Base-by-base conservation (phyloP, 2,329 filamentous ascomycete genomes). In the Hortaea sp. region DNA sequence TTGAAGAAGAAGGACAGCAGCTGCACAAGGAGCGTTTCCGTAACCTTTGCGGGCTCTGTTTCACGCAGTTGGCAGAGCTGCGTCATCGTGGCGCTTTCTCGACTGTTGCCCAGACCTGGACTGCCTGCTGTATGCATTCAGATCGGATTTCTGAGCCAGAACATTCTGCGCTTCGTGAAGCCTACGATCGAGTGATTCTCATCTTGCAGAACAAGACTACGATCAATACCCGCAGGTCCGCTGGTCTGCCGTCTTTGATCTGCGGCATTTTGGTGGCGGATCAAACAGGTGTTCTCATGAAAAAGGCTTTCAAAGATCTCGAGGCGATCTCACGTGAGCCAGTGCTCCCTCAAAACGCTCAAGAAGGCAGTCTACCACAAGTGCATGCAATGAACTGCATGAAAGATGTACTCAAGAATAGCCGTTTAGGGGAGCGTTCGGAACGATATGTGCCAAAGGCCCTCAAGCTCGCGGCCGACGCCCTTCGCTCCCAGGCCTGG, bases 331-430 rank as follows among this genome's bases (percentile, higher is more conserved):
- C 81, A 5, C 65, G 56, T 4, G 50, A 55, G 38, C 42, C 49
- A 0, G 55, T 63, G 7, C 52, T 57, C 31, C 35, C 51, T 2
- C 41, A 35, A 6, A 49, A 45, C 7, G 71, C 27, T 64, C 68
- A 71, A 49, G 70, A 76, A 42, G 67, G 74, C 29, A 73, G 84
- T 37, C 69, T 97, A 4, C 84, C 88, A 0, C 90, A 98, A 65
- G 92, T 98, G 0, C 92, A 98, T 64, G 88, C 92, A 0, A 77
- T 95, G 61, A 98, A 98, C 62, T 95, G 86, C 50, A 70, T 98
- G 47, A 92, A 92, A 61, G 88, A 94, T 53, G 82, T 95, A 2
- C 92, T 95, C 65, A 90, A 86, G 47, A 88, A 83, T 54, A 87
- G 88, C 0, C 78, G 80, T 42, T 73, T 97, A 10, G 76, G 85